These are phyloP conservation scores for Yarrowia sp. DNA, from an alignment of 805 yeast species.

Conservation along the genomic window DNA sequence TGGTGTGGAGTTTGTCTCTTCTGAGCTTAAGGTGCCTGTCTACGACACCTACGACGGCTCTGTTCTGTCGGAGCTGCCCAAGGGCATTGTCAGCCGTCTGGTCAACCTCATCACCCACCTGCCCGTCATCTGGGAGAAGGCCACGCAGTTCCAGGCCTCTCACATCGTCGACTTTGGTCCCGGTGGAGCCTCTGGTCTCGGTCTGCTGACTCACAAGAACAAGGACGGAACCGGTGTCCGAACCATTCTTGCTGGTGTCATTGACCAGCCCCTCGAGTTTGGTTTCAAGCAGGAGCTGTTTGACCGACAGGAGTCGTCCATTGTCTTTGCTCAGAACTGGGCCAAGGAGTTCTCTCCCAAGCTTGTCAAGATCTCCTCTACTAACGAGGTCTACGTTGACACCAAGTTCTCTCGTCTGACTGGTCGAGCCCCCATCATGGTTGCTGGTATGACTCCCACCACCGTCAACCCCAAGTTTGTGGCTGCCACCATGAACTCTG, in stretches of 20 bases:
- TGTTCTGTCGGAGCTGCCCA: conserved; percentile 58
- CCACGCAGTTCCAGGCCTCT: conserved; percentile 76
- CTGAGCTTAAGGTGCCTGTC: conserved; percentile 75
- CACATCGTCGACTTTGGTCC: conserved; percentile 98
- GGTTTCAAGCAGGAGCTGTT: conserved; percentile 96
- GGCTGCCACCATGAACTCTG: conserved; percentile 90
- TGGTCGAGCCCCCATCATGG: conserved; percentile 94
- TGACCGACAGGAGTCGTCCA: conserved; percentile 58
- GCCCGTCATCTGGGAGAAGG: conserved; percentile 92
- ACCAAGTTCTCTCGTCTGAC: conserved; percentile 89
- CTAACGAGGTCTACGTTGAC: conserved; percentile 78
- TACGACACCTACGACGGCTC: conserved; percentile 84
- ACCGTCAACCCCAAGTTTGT: conserved; percentile 94
- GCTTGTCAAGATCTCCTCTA: conserved; percentile 63
- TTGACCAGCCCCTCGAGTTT: conserved; percentile 70
- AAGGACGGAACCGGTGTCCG: conserved; percentile 98
- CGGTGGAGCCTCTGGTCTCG: conserved; percentile 96
- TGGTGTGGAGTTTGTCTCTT: conserved; percentile 52
- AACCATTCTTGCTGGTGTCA: conserved; percentile 86
- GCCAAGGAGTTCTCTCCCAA: conserved; percentile 81
- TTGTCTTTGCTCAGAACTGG: conserved; percentile 90
- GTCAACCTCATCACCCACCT: conserved; percentile 79
- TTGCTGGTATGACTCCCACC: conserved; percentile 99
- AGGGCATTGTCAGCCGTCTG: conserved; percentile 63
- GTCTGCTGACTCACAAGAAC: conserved; percentile 93